Evolutionary conservation across 495 filamentous ascomycete species (phyloP).

Genomic region (Neurospora pannonica): DNA sequence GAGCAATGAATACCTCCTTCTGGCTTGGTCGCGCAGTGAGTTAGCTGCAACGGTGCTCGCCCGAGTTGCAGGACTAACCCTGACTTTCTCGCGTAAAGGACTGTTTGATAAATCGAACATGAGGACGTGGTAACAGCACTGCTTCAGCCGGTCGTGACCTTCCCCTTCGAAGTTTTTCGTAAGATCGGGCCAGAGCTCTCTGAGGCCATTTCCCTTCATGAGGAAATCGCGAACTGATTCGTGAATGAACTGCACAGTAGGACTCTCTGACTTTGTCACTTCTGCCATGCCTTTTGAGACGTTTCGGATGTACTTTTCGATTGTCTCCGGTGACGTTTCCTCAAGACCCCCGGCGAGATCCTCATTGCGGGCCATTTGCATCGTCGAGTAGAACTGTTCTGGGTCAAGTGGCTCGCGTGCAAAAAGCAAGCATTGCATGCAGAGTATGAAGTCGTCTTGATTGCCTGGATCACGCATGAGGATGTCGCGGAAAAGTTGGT

Average conservation of each 20-base stretch:
- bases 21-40: conserved; percentile 9
- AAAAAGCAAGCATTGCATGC: conserved; percentile 33
- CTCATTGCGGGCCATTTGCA: conserved; percentile 21
- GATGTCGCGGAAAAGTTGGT: conserved; percentile 27
- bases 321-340: background rate
- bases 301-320: conserved; percentile 19
- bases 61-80: background rate
- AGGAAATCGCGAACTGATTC: conserved; percentile 34
- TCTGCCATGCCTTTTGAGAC: conserved; percentile 31
- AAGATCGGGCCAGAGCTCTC: conserved; percentile 25
- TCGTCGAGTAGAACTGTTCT: conserved; percentile 29
- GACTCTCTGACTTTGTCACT: conserved; percentile 16
- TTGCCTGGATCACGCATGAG: conserved; percentile 22
- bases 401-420: conserved; percentile 20
- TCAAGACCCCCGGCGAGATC: conserved; percentile 2
- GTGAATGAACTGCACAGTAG: conserved; percentile 34
- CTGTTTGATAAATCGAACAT: background rate
- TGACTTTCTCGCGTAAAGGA: background rate
- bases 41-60: conserved; percentile 12
- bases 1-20: conserved; percentile 7
- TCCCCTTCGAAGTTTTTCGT: conserved; percentile 10
- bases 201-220: conserved; percentile 21
- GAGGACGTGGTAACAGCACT: conserved; percentile 26
- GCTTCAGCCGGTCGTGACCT: conserved; percentile 28
- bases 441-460: conserved; percentile 22